A percentile compares a stretch with the other conserved stretches of the same genome.
These are phyloP conservation scores for Cutaneotrichosporon spelunceum DNA, from an alignment of 1,284 basidiomycete species.

Conservation along the genomic window DNA sequence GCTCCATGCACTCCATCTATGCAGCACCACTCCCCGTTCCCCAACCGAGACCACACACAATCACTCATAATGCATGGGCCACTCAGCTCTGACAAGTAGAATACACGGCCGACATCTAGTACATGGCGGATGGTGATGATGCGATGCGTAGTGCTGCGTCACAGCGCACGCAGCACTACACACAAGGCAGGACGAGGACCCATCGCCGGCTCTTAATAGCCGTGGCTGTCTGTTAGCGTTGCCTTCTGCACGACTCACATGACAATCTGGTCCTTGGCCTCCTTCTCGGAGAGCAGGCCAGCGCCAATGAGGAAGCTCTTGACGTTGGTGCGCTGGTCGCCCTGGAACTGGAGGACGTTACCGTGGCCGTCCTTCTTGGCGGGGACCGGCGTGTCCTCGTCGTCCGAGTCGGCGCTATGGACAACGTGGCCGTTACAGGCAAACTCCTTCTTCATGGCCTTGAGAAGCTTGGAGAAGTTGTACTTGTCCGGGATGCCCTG, in stretches of 20 bases:
- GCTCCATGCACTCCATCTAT: too few species aligned
- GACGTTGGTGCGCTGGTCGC: conserved; percentile 93
- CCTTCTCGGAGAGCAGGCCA: conserved; percentile 50
- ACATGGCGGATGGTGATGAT: neutral
- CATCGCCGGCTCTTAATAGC: conserved; percentile 12
- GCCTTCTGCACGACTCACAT: conserved; percentile 37
- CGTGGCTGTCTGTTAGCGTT: conserved; percentile 10
- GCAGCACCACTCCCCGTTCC: too few species aligned
- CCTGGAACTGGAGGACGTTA: conserved; percentile 97
- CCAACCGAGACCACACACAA: too few species aligned
- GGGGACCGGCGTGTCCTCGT: conserved; percentile 45
- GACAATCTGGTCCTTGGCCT: conserved; percentile 53
- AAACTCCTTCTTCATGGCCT: conserved; percentile 99
- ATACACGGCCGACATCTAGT: conserved; percentile 9
- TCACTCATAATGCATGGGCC: conserved; percentile 22
- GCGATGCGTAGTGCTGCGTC: neutral
- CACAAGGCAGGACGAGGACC: neutral
- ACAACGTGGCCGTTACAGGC: conserved; percentile 98
- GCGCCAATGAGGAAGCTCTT: conserved; percentile 72
- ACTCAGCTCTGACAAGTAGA: conserved; percentile 10
- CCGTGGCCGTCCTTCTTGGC: conserved; percentile 90
- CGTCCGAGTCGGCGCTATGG: conserved; percentile 48
- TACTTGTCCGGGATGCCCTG: conserved; percentile 96
- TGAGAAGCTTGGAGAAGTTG: conserved; percentile 96
- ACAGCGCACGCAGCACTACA: neutral